These are phyloP conservation scores for Lepraria neglecta DNA, from an alignment of 495 filamentous ascomycete genomes.

Conservation along the genomic window DNA sequence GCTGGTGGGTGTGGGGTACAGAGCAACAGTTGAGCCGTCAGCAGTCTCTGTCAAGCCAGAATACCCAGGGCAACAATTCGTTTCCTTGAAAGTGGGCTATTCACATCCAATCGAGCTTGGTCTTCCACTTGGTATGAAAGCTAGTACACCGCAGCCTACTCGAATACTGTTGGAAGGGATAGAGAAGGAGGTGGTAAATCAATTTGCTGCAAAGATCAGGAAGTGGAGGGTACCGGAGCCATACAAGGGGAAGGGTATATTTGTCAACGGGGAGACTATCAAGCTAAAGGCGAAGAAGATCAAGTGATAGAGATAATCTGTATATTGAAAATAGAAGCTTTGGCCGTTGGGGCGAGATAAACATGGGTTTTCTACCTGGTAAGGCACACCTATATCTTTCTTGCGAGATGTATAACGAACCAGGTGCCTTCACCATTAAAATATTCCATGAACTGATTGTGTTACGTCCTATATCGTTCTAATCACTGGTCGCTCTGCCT, in stretches of 20 bases:
- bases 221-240: constrained; percentile 89
- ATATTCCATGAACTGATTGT: too few species aligned
- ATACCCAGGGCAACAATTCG: constrained; percentile 78
- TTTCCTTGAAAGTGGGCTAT: constrained; percentile 90
- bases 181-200: constrained; percentile 76
- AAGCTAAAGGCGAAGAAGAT: constrained; percentile 98
- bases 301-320: constrained; percentile 49
- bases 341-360: background rate
- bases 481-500: too few species aligned
- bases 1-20: constrained; percentile 93
- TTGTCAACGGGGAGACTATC: constrained; percentile 94
- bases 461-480: too few species aligned
- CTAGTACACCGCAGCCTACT: constrained; percentile 87
- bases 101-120: constrained; percentile 88
- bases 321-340: background rate
- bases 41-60: constrained; percentile 60
- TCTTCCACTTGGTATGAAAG: constrained; percentile 75
- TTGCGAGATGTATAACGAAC: background rate
- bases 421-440: background rate
- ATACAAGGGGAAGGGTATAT: constrained; percentile 99
- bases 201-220: constrained; percentile 83
- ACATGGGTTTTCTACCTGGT: background rate
- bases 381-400: background rate
- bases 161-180: constrained; percentile 82
- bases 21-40: constrained; percentile 71